Percentiles rank a stretch among this genome's conserved stretches.
Evolutionary conservation across 805 yeast genomes (phyloP).

Genomic region (Pichia exigua): DNA sequence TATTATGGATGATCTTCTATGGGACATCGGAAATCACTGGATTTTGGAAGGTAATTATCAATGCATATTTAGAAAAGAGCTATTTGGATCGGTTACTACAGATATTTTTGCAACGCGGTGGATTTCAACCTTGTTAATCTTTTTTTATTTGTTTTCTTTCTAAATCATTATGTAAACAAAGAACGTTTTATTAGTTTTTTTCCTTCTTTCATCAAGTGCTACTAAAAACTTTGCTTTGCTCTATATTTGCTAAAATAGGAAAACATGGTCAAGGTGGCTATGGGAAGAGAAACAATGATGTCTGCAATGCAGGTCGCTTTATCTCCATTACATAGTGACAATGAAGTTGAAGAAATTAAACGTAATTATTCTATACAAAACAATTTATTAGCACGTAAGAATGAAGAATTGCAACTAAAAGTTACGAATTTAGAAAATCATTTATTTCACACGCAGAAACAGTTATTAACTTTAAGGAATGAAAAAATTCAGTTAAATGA

Average conservation of each 20-base stretch:
- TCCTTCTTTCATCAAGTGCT: not conserved
- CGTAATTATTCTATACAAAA: conserved; percentile 39
- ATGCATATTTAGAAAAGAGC: not conserved
- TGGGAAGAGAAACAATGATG: not conserved
- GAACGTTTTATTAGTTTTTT: not conserved
- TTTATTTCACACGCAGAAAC: conserved; percentile 23
- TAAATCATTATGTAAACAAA: not conserved
- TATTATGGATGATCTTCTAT: conserved; percentile 9
- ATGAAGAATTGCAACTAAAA: conserved; percentile 43
- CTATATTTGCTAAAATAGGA: not conserved
- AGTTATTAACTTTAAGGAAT: conserved; percentile 23
- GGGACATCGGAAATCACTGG: not conserved
- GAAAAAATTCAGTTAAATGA: conserved; percentile 15
- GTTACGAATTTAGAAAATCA: conserved; percentile 46
- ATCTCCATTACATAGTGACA: conserved; percentile 7
- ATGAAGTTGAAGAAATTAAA: conserved; percentile 12
- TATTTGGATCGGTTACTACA: not conserved
- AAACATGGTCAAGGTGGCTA: conserved; percentile 2
- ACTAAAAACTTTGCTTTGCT: not conserved
- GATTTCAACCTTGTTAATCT: not conserved
- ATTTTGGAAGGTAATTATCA: not conserved
- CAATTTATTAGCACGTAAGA: conserved; percentile 50
- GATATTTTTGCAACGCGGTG: not conserved
- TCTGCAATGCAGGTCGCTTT: not conserved
- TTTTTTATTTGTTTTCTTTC: not conserved